Percentiles rank a stretch among this genome's conserved stretches.
phyloP scores from a whole-genome alignment of 371 early-diverging fungal genomes.

The Lichtheimia corymbifera region DNA sequence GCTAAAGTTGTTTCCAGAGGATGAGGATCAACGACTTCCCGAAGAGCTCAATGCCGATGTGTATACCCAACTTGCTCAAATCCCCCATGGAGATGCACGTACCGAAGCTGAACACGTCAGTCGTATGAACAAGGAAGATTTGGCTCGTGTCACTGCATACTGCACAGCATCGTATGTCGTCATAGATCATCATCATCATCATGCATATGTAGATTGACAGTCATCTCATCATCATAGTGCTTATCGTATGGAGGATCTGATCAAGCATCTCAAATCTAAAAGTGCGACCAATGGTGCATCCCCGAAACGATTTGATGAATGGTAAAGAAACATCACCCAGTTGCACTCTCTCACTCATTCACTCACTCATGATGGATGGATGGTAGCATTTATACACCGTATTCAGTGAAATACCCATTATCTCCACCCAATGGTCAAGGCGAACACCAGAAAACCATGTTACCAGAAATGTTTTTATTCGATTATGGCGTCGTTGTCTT shows the following conservation, averaged over 20 bases:
- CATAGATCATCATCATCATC: not conserved
- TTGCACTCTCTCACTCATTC: too few species aligned
- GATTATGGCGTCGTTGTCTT: conserved; percentile 95
- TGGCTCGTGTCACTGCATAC: conserved; percentile 85
- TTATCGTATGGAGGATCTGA: conserved; percentile 62
- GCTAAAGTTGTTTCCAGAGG: conserved; percentile 88
- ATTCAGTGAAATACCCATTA: conserved; percentile 40
- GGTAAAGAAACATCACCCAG: conserved; percentile 25
- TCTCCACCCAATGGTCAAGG: conserved; percentile 28
- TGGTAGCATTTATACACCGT: conserved; percentile 46
- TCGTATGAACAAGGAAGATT: conserved; percentile 44
- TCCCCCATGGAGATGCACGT: conserved; percentile 47
- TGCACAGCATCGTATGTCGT: conserved; percentile 74
- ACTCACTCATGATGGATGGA: too few species aligned
- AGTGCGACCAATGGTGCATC: conserved; percentile 38
- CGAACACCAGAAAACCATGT: not conserved
- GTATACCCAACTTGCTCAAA: conserved; percentile 49
- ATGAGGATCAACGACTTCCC: conserved; percentile 48
- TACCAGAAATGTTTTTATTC: conserved; percentile 79
- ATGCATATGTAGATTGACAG: not conserved
- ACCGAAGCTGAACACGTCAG: conserved; percentile 49
- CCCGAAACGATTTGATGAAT: conserved; percentile 53
- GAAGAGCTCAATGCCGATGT: conserved; percentile 35
- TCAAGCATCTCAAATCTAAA: conserved; percentile 55
- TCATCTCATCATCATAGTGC: conserved; percentile 27